Base-by-base conservation (phyloP, 2,329 filamentous ascomycete genomes). In the Phoma sp. region DNA sequence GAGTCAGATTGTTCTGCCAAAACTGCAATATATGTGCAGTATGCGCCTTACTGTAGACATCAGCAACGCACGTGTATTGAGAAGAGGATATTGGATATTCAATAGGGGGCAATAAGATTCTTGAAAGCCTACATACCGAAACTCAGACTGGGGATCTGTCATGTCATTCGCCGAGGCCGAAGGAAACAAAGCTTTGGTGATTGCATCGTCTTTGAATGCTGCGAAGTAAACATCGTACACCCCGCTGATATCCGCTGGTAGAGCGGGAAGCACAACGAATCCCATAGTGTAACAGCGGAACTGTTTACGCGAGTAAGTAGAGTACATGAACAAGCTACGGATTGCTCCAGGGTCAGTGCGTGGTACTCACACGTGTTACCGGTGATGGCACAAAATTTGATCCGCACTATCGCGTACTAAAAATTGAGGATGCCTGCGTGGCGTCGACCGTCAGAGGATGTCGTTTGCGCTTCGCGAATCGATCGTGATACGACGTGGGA, bases 141-240 rank as follows among this genome's bases (percentile, higher is more conserved):
- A 67, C n/a, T 66, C 58, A 7, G 64, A 68, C 10, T 54, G 52
- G 4, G 62, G 43, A 42, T 68, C 51, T 6, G 47, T 55, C 48
- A 66, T 38, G n/a, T 68, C 62, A 23, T 57, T 55, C 39, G 56
- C 54, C 23, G 60, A 56, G 25, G 57, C 61, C 29, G 59, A 65
- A 5, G 79, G 76, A 50, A 80, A 80, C 11, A 80, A 66, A 13
- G 79, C 72, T 18, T 76, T 68, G 41, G 79, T 70, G 59, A 81
- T 77, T 30, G 77, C 55, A 7, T 69, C 68, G 49, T 75, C 72
- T 64, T 78, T 68, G 68, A 81, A 82, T 36, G 79, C 76, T 18
- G 69, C 64, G 56, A 81, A 81, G 68, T 81, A 81, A 44, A 75
- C 69, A 52, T 80, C 75, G 68, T 81, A 82, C 30, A 81, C 72